phyloP scores from a whole-genome alignment of 176 grass and related monocot genomes.

The Rhynchospora breviuscula region DNA sequence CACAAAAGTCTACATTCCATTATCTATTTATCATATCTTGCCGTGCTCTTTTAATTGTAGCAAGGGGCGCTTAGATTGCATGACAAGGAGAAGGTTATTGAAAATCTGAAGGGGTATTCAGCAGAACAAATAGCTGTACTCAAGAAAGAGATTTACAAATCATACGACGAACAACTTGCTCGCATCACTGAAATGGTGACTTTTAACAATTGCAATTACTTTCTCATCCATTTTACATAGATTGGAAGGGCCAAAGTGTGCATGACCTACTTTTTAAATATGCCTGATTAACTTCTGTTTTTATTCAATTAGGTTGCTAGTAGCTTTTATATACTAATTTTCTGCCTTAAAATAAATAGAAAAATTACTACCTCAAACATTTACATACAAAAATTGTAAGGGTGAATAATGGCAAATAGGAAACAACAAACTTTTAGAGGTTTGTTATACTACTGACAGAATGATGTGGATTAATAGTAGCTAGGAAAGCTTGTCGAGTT shows the following conservation, averaged over 20 bases:
- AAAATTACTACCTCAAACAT: not conserved
- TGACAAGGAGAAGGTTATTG: constrained; percentile 26
- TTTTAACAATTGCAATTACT: not conserved
- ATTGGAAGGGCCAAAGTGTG: not conserved
- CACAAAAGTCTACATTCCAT: not conserved
- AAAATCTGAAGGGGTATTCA: constrained; percentile 30
- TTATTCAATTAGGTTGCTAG: not conserved
- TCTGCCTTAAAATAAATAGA: too few species aligned
- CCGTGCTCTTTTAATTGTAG: constrained; percentile 8
- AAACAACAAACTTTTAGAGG: not conserved
- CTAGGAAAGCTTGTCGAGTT: not conserved
- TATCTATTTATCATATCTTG: constrained; percentile 1
- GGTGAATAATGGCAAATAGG: not conserved
- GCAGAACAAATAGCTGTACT: constrained; percentile 35
- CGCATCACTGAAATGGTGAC: constrained; percentile 48
- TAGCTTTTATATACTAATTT: not conserved
- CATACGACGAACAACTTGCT: constrained; percentile 33
- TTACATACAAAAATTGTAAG: not conserved
- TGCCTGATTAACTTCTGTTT: not conserved
- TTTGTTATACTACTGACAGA: not conserved
- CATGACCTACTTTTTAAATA: not conserved
- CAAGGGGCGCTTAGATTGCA: constrained; percentile 27
- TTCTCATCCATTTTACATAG: too few species aligned
- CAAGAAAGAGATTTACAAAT: constrained; percentile 37
- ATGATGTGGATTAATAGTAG: not conserved